Conservation (phyloP, 2,329 filamentous ascomycete genomes). For the Xylaria sp. region DNA sequence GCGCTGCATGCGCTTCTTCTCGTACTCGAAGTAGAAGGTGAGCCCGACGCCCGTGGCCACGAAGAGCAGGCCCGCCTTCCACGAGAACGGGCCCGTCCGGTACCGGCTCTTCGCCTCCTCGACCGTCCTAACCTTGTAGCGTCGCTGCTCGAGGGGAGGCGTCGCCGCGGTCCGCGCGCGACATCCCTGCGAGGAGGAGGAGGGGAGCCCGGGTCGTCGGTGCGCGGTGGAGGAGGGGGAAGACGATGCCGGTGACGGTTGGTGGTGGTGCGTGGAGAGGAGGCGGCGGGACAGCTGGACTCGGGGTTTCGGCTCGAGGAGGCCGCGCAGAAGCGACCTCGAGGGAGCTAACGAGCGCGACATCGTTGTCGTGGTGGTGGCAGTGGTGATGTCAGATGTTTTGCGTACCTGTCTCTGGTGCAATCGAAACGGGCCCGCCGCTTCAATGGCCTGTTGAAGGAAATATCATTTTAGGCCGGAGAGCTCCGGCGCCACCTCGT, state of each 20-base stretch:
- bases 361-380: constrained; percentile 22
- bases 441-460: neutral
- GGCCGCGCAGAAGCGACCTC: constrained; percentile 28
- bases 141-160: constrained; percentile 36
- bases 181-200: neutral
- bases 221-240: constrained; percentile 11
- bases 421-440: neutral
- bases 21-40: constrained; percentile 88
- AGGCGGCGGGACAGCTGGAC: constrained; percentile 25
- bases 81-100: constrained; percentile 78
- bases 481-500: constrained; percentile 21
- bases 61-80: constrained; percentile 87
- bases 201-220: constrained; percentile 9
- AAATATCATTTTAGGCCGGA: constrained; percentile 2
- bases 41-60: constrained; percentile 75
- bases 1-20: constrained; percentile 89
- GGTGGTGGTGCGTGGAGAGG: constrained; percentile 15
- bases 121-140: constrained; percentile 54
- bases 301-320: constrained; percentile 14
- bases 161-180: no score
- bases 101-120: constrained; percentile 63
- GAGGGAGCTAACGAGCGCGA: constrained; percentile 27
- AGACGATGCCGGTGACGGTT: neutral
- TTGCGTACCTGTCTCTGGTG: neutral
- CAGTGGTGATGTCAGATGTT: neutral